These are phyloP conservation scores for Auricularia sp. DNA, from an alignment of 768 basidiomycete species.

Conservation along the genomic window DNA sequence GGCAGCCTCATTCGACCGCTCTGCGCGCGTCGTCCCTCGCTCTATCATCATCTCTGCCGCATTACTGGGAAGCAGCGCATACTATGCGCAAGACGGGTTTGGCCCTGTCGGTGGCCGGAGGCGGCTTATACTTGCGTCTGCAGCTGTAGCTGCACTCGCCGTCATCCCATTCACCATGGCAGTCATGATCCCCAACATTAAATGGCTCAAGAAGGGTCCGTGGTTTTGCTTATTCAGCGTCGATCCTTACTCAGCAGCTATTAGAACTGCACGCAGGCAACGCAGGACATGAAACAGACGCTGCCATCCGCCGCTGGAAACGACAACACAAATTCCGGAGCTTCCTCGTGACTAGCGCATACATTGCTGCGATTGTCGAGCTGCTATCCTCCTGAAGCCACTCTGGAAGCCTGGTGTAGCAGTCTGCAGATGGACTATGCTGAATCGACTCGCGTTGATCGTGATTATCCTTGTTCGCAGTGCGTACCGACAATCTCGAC, in stretches of 20 bases:
- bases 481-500: too few species aligned
- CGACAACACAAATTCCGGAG: not conserved
- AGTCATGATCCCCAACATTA: not conserved
- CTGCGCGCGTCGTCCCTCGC: not conserved
- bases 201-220: not conserved
- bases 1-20: not conserved
- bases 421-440: not conserved
- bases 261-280: not conserved
- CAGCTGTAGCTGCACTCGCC: not conserved
- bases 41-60: not conserved
- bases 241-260: not conserved
- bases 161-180: not conserved
- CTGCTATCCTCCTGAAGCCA: not conserved
- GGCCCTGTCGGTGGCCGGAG: not conserved
- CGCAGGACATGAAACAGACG: not conserved
- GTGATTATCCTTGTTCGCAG: not conserved
- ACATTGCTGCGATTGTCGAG: not conserved
- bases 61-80: not conserved
- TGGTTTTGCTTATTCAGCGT: not conserved
- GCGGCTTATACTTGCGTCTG: not conserved
- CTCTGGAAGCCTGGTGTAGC: not conserved
- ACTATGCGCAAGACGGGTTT: not conserved
- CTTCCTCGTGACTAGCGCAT: not conserved
- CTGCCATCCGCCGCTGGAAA: not conserved
- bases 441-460: not conserved